Evolutionary conservation across 805 yeast genomes (phyloP).

Genomic region (Tetrapisispora namnaoensis): DNA sequence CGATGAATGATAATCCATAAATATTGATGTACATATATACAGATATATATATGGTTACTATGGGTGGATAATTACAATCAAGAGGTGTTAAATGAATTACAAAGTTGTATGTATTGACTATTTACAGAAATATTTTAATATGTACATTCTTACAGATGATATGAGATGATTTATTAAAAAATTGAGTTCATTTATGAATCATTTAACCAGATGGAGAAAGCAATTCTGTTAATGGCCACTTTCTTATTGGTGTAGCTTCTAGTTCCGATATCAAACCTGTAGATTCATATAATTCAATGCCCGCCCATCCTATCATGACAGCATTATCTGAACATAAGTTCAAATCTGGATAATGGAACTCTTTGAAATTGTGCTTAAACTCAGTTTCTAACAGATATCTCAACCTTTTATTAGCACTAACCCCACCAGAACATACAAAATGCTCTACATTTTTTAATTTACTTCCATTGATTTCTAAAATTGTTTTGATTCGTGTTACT

Average conservation of each 20-base stretch:
- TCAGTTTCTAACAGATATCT: conserved; percentile 38
- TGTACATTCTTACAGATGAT: too few species aligned
- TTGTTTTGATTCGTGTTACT: conserved; percentile 44
- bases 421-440: conserved; percentile 90
- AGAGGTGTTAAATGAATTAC: too few species aligned
- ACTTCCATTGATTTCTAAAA: conserved; percentile 35
- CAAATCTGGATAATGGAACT: conserved; percentile 57
- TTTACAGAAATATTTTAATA: too few species aligned
- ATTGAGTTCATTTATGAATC: too few species aligned
- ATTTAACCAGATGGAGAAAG: conserved; percentile 44
- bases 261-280: conserved; percentile 36
- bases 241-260: conserved; percentile 53
- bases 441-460: conserved; percentile 35
- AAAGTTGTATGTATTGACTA: too few species aligned
- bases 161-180: too few species aligned
- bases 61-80: too few species aligned
- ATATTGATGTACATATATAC: too few species aligned
- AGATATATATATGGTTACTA: background rate
- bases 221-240: conserved; percentile 69
- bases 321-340: conserved; percentile 88
- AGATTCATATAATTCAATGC: conserved; percentile 70
- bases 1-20: too few species aligned
- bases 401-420: conserved; percentile 61
- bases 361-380: conserved; percentile 25
- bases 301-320: conserved; percentile 96